Conservation (phyloP, 1,284 basidiomycete species). For the Neolentinus lepideus region DNA sequence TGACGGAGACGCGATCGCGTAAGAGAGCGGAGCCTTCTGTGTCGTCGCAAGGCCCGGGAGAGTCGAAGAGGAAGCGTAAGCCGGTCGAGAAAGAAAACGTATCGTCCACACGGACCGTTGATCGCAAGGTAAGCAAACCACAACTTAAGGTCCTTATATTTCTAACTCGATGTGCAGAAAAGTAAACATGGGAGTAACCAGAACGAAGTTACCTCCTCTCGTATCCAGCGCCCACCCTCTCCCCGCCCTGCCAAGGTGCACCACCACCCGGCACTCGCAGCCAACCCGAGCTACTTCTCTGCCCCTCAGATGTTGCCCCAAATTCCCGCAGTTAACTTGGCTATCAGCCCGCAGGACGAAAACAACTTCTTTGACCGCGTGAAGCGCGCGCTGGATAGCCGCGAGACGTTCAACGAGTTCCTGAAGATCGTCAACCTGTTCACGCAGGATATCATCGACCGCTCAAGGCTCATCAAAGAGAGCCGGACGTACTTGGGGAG, state of each 20-base stretch:
- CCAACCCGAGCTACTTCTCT: constrained; percentile 10
- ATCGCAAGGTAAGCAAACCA: not conserved
- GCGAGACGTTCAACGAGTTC: constrained; percentile 93
- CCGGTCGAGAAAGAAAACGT: constrained; percentile 27
- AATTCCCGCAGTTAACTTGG: not conserved
- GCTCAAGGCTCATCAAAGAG: constrained; percentile 71
- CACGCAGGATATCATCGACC: constrained; percentile 91
- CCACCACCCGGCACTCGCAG: constrained; percentile 5
- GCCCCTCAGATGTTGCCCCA: not conserved
- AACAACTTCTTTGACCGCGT: constrained; percentile 92
- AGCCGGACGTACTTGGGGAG: constrained; percentile 60
- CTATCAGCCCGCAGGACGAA: constrained; percentile 42
- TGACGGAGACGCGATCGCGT: not conserved
- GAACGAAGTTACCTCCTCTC: not conserved
- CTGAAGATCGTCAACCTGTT: constrained; percentile 94
- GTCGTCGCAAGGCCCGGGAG: constrained; percentile 7
- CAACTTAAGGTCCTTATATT: not conserved
- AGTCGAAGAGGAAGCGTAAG: constrained; percentile 61
- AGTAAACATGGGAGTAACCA: not conserved
- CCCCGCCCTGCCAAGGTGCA: constrained; percentile 1
- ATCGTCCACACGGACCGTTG: not conserved
- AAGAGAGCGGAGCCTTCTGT: not conserved
- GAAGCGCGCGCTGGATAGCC: constrained; percentile 82
- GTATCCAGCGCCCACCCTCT: not conserved
- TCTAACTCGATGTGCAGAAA: not conserved